A percentile compares a stretch with the other conserved stretches of the same genome.
These are phyloP conservation scores for Quercus cerris DNA, from an alignment of 306 rosid genomes.

Conservation along the genomic window DNA sequence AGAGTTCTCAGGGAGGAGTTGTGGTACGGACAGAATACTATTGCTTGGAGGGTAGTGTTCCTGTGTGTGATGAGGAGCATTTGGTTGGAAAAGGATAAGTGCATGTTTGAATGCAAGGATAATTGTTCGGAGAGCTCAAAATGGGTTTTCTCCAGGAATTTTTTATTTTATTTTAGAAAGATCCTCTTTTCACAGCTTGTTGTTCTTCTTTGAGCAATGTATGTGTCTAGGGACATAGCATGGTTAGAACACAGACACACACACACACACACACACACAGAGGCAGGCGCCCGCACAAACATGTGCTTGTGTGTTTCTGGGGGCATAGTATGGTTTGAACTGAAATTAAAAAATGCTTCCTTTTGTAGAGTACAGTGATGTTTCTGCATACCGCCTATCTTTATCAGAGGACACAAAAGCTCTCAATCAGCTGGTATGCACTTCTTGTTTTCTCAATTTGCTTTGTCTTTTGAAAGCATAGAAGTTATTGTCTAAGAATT, in stretches of 20 bases:
- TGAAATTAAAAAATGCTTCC: not conserved
- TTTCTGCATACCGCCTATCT: slow-evolving; percentile 86
- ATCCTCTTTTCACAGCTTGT: not conserved
- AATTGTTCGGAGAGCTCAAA: not conserved
- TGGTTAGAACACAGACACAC: not conserved
- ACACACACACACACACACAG: not conserved
- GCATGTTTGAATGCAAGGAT: not conserved
- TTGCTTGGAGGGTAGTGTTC: not conserved
- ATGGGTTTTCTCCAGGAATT: not conserved
- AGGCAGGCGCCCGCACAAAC: not conserved
- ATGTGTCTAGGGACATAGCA: no score
- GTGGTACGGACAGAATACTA: not conserved
- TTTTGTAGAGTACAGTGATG: slow-evolving; percentile 84
- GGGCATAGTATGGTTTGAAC: not conserved
- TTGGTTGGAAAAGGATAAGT: not conserved
- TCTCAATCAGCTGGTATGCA: slow-evolving; percentile 85
- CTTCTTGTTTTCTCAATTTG: slow-evolving; percentile 2
- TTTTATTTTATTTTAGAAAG: not conserved
- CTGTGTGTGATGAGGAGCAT: not conserved
- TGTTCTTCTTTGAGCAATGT: not conserved
- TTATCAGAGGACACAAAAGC: slow-evolving; percentile 99
- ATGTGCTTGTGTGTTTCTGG: not conserved
- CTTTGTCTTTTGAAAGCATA: not conserved
- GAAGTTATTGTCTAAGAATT: not conserved
- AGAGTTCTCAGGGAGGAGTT: not conserved